Percentiles rank a stretch among this genome's conserved stretches.
phyloP scores from a whole-genome alignment of 129 eudicot genomes.

The Cynara cardunculus region DNA sequence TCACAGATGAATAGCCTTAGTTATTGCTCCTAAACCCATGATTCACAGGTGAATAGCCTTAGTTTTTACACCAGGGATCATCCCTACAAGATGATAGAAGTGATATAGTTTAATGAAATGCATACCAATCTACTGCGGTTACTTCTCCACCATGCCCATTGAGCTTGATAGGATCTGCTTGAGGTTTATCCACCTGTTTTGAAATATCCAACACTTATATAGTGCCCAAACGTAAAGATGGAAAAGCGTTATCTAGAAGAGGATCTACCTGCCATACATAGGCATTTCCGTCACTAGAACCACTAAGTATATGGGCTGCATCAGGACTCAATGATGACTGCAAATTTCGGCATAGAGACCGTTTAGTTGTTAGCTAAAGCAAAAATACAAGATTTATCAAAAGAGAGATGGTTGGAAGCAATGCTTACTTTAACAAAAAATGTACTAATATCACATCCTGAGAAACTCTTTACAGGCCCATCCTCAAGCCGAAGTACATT shows the following conservation, averaged over 20 bases:
- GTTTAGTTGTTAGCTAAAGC: background rate
- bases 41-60: background rate
- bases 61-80: background rate
- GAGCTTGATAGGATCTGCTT: slow-evolving; percentile 51
- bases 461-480: slow-evolving; percentile 64
- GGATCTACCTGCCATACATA: slow-evolving; percentile 83
- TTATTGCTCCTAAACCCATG: background rate
- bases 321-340: slow-evolving; percentile 94
- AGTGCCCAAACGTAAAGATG: background rate
- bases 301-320: slow-evolving; percentile 85
- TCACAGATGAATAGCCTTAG: background rate
- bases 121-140: slow-evolving; percentile 90
- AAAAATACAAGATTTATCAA: background rate
- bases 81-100: background rate
- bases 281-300: slow-evolving; percentile 89
- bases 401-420: background rate
- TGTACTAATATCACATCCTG: slow-evolving; percentile 69
- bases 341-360: slow-evolving; percentile 21
- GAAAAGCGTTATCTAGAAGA: background rate
- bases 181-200: slow-evolving; percentile 63
- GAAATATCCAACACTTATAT: slow-evolving; percentile 2
- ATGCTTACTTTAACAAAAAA: slow-evolving; percentile 77
- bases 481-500: slow-evolving; percentile 75
- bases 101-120: background rate
- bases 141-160: slow-evolving; percentile 82